Conservation (phyloP, 1,139 yeast genomes). For the Cylindricascospora bacillispora region DNA sequence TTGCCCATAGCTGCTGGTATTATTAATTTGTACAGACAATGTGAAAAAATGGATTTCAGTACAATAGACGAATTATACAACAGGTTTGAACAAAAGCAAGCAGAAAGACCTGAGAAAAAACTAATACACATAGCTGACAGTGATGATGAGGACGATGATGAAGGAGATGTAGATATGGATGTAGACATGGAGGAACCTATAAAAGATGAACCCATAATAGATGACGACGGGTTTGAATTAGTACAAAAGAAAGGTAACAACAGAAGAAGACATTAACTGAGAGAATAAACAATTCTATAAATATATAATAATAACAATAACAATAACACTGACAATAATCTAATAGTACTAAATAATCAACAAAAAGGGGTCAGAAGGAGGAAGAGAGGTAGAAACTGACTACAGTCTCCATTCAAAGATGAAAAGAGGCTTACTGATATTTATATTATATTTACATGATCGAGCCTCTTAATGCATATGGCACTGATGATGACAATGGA, state of each 20-base stretch:
- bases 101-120: conserved; percentile 26
- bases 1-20: conserved; percentile 58
- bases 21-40: conserved; percentile 53
- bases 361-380: no score
- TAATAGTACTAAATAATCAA: no score
- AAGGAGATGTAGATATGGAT: conserved; percentile 23
- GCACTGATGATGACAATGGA: background rate
- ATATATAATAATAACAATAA: no score
- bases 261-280: conserved; percentile 27
- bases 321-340: no score
- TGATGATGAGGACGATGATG: conserved; percentile 33
- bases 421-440: no score
- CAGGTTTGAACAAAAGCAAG: conserved; percentile 44
- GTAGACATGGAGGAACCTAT: conserved; percentile 27
- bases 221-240: conserved; percentile 87
- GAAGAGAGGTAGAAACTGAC: no score
- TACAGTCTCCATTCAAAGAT: no score
- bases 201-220: conserved; percentile 49
- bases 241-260: conserved; percentile 58
- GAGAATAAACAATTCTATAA: background rate
- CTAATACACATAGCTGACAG: conserved; percentile 32
- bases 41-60: conserved; percentile 38
- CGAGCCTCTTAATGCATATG: background rate
- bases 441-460: no score
- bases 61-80: conserved; percentile 48